Evolutionary conservation across 768 basidiomycete genomes (phyloP).

Genomic region (Mycena belliarum): DNA sequence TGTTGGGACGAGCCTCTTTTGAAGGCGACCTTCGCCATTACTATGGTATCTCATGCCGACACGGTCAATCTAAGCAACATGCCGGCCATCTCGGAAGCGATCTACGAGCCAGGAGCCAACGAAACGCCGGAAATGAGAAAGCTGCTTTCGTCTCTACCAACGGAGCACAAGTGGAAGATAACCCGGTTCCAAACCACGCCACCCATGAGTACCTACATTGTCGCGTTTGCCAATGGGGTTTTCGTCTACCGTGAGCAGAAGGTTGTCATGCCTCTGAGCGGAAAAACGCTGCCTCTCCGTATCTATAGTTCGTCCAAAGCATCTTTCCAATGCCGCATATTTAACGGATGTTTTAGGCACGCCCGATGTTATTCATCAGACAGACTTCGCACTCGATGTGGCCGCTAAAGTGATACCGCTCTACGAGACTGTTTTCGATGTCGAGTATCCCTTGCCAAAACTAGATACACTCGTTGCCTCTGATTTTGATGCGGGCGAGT

Average conservation of each 20-base stretch:
- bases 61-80: slow-evolving; percentile 88
- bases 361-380: slow-evolving; percentile 78
- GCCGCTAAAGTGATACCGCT: slow-evolving; percentile 79
- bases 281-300: slow-evolving; percentile 77
- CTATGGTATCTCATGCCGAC: slow-evolving; percentile 75
- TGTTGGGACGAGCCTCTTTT: slow-evolving; percentile 94
- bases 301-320: slow-evolving; percentile 54
- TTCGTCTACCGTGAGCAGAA: slow-evolving; percentile 75
- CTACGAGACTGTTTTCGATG: slow-evolving; percentile 92
- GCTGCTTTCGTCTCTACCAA: slow-evolving; percentile 43
- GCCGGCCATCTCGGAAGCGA: slow-evolving; percentile 66
- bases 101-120: slow-evolving; percentile 36
- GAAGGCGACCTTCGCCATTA: slow-evolving; percentile 80
- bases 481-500: slow-evolving; percentile 82
- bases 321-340: background rate
- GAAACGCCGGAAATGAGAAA: slow-evolving; percentile 36
- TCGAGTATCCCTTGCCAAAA: slow-evolving; percentile 92
- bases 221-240: slow-evolving; percentile 82
- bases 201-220: slow-evolving; percentile 86
- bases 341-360: slow-evolving; percentile 53
- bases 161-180: slow-evolving; percentile 69
- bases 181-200: slow-evolving; percentile 83
- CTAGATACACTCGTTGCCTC: slow-evolving; percentile 88
- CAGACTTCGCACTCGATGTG: slow-evolving; percentile 85
- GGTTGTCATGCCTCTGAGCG: slow-evolving; percentile 78